A percentile compares a stretch with the other conserved stretches of the same genome.
Conservation (phyloP, 805 yeast genomes). For the Candida coquimbonensis region DNA sequence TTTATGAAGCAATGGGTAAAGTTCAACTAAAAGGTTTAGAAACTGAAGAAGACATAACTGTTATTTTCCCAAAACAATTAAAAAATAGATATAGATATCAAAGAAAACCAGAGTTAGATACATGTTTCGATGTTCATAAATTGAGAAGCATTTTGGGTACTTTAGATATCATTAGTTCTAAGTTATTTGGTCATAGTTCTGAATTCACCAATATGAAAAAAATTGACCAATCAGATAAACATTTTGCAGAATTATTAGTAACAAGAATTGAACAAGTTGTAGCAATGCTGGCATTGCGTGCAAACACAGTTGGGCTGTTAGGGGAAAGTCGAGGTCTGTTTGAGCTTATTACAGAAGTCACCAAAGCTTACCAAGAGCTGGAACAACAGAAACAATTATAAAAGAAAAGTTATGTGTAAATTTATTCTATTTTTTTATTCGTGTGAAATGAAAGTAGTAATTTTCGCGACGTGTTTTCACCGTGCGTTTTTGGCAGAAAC, state of each 20-base stretch:
- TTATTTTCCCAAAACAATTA: conserved; percentile 64
- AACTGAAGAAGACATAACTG: conserved; percentile 80
- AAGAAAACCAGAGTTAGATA: conserved; percentile 26
- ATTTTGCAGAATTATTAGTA: conserved; percentile 55
- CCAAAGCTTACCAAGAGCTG: background rate
- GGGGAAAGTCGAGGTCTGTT: conserved; percentile 13
- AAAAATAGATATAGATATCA: conserved; percentile 49
- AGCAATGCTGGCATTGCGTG: conserved; percentile 37
- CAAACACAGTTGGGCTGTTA: conserved; percentile 24
- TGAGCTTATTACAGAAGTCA: conserved; percentile 14
- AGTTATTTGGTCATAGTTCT: conserved; percentile 35
- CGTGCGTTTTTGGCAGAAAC: background rate
- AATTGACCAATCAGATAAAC: conserved; percentile 36
- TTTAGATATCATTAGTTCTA: conserved; percentile 52
- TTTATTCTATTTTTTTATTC: too few species aligned
- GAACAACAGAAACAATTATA: background rate
- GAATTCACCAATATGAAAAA: conserved; percentile 21
- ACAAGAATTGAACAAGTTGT: conserved; percentile 63
- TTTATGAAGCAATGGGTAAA: conserved; percentile 68
- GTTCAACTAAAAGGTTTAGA: conserved; percentile 90
- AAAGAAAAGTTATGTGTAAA: too few species aligned
- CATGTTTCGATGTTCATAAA: conserved; percentile 34
- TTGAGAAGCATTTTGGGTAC: conserved; percentile 49
- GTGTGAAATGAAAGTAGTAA: background rate
- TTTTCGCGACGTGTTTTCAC: background rate